A percentile compares a stretch with the other conserved stretches of the same genome.
phyloP scores from a whole-genome alignment of 2,329 filamentous ascomycete genomes.

The Aureobasidium mangrovei region DNA sequence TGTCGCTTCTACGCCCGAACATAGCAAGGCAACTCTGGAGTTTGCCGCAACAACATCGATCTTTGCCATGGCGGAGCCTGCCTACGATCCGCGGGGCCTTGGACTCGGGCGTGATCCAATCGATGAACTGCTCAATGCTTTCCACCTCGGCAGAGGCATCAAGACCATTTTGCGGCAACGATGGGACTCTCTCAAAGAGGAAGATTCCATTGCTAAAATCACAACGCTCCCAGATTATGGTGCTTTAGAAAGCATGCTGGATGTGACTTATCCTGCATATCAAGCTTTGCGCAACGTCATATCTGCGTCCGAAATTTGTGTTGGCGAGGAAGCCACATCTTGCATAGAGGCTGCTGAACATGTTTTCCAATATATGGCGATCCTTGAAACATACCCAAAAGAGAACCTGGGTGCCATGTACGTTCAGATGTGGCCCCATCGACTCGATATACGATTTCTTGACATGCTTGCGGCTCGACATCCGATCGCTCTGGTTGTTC shows the following conservation, averaged over 20 bases:
- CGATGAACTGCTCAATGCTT: conserved; percentile 4
- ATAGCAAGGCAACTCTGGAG: conserved; percentile 15
- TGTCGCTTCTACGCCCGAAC: background rate
- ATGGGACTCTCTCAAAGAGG: background rate
- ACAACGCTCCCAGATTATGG: background rate
- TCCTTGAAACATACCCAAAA: background rate
- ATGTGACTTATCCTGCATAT: background rate
- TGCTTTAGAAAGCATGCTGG: background rate
- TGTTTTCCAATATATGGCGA: conserved; percentile 6
- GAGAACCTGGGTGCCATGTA: background rate
- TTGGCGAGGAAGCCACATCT: background rate
- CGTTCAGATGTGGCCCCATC: conserved; percentile 10
- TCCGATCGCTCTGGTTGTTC: background rate
- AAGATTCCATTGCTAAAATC: background rate
- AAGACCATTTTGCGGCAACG: background rate
- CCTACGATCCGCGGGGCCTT: background rate
- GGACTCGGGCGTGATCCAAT: background rate
- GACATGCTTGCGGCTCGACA: background rate
- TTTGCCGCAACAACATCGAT: conserved; percentile 16
- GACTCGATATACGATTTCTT: background rate
- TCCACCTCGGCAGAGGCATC: conserved; percentile 8
- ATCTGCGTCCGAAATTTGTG: background rate
- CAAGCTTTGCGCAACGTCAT: background rate
- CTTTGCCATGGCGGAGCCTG: conserved; percentile 11
- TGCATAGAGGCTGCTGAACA: background rate